A percentile compares a stretch with the other conserved stretches of the same genome.
Evolutionary conservation across 2,329 filamentous ascomycete species (phyloP).

Genomic region (Penicillium sp.): DNA sequence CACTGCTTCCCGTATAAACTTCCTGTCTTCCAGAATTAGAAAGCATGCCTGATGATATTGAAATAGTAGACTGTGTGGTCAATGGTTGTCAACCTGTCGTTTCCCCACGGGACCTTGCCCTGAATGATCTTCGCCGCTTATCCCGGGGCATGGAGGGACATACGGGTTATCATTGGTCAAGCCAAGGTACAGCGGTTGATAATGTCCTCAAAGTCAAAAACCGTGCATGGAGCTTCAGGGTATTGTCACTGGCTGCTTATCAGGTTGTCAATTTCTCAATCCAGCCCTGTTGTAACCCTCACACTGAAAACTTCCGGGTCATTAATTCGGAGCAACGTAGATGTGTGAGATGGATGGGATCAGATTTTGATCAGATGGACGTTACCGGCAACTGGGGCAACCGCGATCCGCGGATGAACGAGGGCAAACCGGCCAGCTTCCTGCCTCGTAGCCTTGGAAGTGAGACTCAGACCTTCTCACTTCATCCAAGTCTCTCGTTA

Average conservation of each 20-base stretch:
- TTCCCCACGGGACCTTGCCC: conserved; percentile 19
- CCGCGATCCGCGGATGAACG: conserved; percentile 22
- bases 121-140: conserved; percentile 29
- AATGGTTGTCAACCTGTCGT: conserved; percentile 8
- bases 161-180: conserved; percentile 35
- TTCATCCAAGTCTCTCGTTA: not conserved
- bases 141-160: conserved; percentile 38
- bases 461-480: not conserved
- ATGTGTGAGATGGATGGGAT: not conserved
- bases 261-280: too few species aligned
- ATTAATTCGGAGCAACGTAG: too few species aligned
- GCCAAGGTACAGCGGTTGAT: fast-evolving
- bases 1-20: too few species aligned
- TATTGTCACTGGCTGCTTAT: too few species aligned
- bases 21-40: too few species aligned
- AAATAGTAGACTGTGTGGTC: too few species aligned
- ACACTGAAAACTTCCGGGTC: too few species aligned
- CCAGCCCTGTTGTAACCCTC: too few species aligned
- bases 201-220: not conserved
- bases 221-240: not conserved
- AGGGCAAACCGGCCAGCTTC: conserved; percentile 7
- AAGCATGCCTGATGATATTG: too few species aligned
- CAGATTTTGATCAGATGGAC: not conserved
- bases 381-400: not conserved
- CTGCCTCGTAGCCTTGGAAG: conserved; percentile 1